Base-by-base conservation (phyloP, 2,329 filamentous ascomycete genomes). In the Hypoxylon sp. region DNA sequence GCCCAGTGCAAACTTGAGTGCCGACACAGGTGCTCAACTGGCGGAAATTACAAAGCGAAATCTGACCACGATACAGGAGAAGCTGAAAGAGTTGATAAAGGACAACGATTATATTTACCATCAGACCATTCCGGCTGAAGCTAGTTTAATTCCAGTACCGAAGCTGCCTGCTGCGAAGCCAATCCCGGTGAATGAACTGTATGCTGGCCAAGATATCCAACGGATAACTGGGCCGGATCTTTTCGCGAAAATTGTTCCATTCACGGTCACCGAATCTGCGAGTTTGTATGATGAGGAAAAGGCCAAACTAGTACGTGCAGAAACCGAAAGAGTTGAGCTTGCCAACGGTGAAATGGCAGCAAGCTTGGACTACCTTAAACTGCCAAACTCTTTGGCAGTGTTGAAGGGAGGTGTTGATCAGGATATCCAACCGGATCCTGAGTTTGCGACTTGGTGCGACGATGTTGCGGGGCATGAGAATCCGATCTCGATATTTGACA, bases 31-130 rank as follows among this genome's bases (percentile, higher is more conserved):
- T 0, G 76, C 86, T 0, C 85, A 90, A 57, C 82, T 99, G 37
- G 83, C 88, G n/a, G 94, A 97, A 35, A 87, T 97, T 71, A 91
- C 93, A 15, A 97, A 93, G 79, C 89, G 94, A 68, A 95, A 98
- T 74, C 81, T 92, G 29, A 85, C 92, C 0, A 91, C 89, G 32
- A 91, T 97, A 2, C 92, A 97, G 77, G 92, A 95, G 68, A 94
- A 92, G 78, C 83, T 97, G 21, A 84, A 85, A 17, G 90, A 93
- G 67, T 86, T 94, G 54, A 86, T 87, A 73, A 97, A 97, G 76
- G 96, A 99, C 79, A 99, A 99, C 73, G 96, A 99, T 78, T 98
- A 96, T 80, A 97, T 99, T 78, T 99, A 99, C 77, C 96, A 99
- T 78, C 93, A 98, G 74, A 91, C 89, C 1, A 91, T 99, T 1